Conservation (phyloP, 306 rosid species). For the Prunus campanulata region DNA sequence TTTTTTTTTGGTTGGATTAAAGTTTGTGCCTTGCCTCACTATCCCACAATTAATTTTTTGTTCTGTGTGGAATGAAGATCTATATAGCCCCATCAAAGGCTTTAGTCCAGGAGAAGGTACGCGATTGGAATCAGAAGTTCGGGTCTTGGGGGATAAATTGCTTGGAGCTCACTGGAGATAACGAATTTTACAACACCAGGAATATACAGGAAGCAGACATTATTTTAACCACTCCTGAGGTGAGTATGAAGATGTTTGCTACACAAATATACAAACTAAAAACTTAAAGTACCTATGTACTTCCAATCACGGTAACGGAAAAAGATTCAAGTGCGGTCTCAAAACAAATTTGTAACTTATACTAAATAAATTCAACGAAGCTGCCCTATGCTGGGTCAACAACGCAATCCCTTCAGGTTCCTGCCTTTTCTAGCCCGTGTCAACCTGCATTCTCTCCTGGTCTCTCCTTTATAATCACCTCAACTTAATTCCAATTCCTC, state of each 20-base stretch:
- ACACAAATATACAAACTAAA: neutral
- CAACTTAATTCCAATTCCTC: neutral
- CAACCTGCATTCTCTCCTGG: neutral
- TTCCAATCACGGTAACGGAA: neutral
- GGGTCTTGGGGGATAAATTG: conserved; percentile 72
- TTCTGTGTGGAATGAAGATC: conserved; percentile 48
- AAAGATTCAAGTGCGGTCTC: neutral
- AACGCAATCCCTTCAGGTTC: neutral
- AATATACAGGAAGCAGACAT: conserved; percentile 86
- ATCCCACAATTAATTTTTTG: conserved; percentile 19
- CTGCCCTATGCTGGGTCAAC: neutral
- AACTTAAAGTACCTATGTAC: neutral
- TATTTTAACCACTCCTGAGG: conserved; percentile 96
- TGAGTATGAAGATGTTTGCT: conserved; percentile 25
- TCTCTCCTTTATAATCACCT: neutral
- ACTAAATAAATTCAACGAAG: too few species aligned
- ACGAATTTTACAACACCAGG: conserved; percentile 65
- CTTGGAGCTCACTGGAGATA: conserved; percentile 93
- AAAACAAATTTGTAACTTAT: neutral
- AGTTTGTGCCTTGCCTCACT: conserved; percentile 1
- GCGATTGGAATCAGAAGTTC: conserved; percentile 86
- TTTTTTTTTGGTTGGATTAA: neutral
- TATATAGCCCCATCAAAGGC: conserved; percentile 96
- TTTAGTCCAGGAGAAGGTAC: conserved; percentile 91
- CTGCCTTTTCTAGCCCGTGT: neutral